A percentile compares a stretch with the other conserved stretches of the same genome.
These are phyloP conservation scores for Pleodorina starrii DNA, from an alignment of 139 green algal genomes.

Conservation along the genomic window DNA sequence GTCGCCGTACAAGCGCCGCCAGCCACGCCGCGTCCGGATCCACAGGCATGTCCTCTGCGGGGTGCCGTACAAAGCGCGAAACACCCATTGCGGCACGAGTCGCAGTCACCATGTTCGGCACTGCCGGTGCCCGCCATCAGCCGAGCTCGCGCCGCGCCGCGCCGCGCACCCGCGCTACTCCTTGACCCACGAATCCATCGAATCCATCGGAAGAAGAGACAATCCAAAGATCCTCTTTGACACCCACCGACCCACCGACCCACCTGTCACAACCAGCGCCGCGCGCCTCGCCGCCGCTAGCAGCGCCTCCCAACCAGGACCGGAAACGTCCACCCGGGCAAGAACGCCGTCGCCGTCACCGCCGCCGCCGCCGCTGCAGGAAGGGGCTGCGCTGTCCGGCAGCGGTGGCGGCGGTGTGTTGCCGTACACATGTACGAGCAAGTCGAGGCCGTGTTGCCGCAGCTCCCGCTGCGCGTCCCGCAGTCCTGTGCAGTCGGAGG, in stretches of 20 bases:
- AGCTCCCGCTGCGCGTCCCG: conserved; percentile 37
- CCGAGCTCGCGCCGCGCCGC: no score
- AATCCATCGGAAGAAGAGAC: no score
- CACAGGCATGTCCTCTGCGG: conserved; percentile 42
- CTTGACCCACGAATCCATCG: no score
- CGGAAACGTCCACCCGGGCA: background rate
- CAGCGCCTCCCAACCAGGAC: background rate
- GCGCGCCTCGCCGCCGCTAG: background rate
- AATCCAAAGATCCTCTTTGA: no score
- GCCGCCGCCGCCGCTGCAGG: background rate
- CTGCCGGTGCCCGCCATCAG: no score
- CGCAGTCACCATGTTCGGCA: no score
- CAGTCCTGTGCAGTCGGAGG: no score
- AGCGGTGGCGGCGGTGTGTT: background rate
- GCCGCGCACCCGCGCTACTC: no score
- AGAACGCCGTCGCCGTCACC: background rate
- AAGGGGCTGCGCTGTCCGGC: no score
- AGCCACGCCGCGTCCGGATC: conserved; percentile 7
- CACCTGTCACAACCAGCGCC: conserved; percentile 43
- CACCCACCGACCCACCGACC: background rate
- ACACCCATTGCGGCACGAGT: no score
- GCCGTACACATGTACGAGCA: background rate
- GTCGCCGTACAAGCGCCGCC: background rate
- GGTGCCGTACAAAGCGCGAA: no score
- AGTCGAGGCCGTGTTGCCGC: background rate